Evolutionary conservation across 495 filamentous ascomycete species (phyloP).

Genomic region (Cryomyces minteri): DNA sequence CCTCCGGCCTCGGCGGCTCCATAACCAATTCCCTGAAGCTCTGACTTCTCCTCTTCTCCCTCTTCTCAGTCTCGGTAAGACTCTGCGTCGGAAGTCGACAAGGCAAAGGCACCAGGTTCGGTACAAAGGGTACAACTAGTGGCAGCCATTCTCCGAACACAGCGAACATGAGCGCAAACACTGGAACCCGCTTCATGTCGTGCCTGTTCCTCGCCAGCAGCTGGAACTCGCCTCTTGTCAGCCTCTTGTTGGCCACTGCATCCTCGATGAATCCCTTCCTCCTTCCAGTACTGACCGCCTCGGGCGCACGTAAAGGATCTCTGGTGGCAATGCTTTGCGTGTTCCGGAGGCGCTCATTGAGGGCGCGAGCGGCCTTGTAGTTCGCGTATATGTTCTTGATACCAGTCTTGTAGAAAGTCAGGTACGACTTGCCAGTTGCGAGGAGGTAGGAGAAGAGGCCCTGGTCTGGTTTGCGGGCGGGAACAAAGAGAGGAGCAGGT

Average conservation of each 20-base stretch:
- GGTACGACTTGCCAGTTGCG: conserved; percentile 36
- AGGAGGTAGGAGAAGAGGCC: conserved; percentile 27
- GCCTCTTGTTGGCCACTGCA: conserved; percentile 3
- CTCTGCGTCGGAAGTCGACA: conserved; percentile 68
- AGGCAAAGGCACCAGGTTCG: conserved; percentile 50
- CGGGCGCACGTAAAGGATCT: background rate
- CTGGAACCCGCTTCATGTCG: conserved; percentile 55
- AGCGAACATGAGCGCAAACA: conserved; percentile 53
- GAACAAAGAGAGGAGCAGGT: conserved; percentile 36
- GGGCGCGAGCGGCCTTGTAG: conserved; percentile 22
- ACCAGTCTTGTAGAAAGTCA: conserved; percentile 76
- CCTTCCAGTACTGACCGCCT: background rate
- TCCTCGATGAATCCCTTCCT: conserved; percentile 9
- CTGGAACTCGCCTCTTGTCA: conserved; percentile 44
- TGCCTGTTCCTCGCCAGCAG: conserved; percentile 42
- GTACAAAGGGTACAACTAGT: conserved; percentile 43
- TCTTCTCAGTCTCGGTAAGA: conserved; percentile 29
- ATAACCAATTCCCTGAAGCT: conserved; percentile 20
- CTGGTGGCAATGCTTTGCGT: background rate
- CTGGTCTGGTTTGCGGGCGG: conserved; percentile 19
- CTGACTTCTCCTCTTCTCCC: conserved; percentile 26
- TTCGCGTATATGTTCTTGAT: conserved; percentile 48
- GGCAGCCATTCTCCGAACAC: conserved; percentile 77
- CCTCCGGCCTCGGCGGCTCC: background rate
- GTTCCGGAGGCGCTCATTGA: conserved; percentile 24